Evolutionary conservation across 352 stramenopile genomes (phyloP), one percentile per base, ranked within the genome.

Genomic region (Pythium oligandrum): DNA sequence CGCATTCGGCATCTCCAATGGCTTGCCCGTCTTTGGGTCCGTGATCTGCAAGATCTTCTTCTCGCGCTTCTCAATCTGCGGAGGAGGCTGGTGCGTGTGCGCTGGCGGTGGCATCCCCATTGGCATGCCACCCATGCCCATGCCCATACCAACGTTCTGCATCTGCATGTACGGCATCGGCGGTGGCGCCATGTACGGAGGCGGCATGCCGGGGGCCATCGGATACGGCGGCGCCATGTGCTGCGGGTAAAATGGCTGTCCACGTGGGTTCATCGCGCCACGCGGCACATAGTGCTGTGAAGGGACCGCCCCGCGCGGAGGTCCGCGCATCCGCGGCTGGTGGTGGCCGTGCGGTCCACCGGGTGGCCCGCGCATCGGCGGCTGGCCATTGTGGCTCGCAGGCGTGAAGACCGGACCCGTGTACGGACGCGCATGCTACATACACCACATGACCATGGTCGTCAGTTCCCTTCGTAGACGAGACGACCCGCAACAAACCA

Each of bases 31-130:
- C 40, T 64, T 64, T 1, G 67, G 67, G 48, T 75, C 56, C 4
- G 64, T 49, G 40, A 75, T 75, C 30, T 55, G 10, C 3, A 75
- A 42, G 32, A 63, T 57, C 52, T 75, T 75, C 32, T 66, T 71
- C 48, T 75, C 67, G 9, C 67, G 67, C 48, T 63, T 51, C 17
- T 26, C 17, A 26, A 26, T 26, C 44, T 63, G 61, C 6, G 55
- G 55, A 10, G 55, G 55, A 7, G 61, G 55, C 17, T 31, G 9
- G 4, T 40, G 34, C 9, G 33, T 33, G 12, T 31, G 12, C 9
- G 43, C 43, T 30, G 43, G 9, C 9, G 9, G 43, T 48, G 48
- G 48, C 48, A 53, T 43, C 9, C 48, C 48, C 48, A 53, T 53
- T 5, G 48, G 26, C 40, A 34, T 48, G 57, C 54, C 39, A 43